Conservation (phyloP, 345 rosid species). For the Cardamine chenopodiifolia region DNA sequence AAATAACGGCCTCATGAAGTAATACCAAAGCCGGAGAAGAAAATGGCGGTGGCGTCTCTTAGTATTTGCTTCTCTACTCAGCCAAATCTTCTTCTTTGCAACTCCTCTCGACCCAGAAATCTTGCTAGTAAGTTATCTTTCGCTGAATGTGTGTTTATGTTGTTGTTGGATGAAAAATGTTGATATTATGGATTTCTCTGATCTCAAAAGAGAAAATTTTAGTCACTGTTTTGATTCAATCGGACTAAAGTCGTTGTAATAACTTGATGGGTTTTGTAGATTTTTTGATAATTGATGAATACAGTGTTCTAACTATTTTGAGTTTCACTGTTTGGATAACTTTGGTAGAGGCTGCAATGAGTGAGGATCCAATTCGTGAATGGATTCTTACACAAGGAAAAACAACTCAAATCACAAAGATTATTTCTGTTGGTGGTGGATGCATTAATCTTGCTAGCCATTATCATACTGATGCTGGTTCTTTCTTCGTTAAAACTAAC, state of each 20-base stretch:
- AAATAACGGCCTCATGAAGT: conserved; percentile 35
- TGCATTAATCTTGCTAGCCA: conserved; percentile 80
- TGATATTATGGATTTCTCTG: too few species aligned
- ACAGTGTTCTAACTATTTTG: background rate
- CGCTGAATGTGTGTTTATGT: background rate
- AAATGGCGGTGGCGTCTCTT: conserved; percentile 49
- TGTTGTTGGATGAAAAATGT: too few species aligned
- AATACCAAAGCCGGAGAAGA: background rate
- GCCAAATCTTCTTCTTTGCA: conserved; percentile 45
- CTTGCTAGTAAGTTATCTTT: conserved; percentile 52
- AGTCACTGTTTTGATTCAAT: background rate
- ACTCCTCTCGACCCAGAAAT: conserved; percentile 47
- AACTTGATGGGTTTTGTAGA: conserved; percentile 1
- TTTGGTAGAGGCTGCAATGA: conserved; percentile 66
- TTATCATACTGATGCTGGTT: conserved; percentile 79
- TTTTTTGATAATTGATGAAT: background rate
- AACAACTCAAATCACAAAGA: conserved; percentile 66
- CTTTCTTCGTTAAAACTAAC: conserved; percentile 89
- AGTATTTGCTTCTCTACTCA: conserved; percentile 45
- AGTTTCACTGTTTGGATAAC: conserved; percentile 4
- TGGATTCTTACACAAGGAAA: conserved; percentile 92
- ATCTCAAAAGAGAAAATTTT: too few species aligned
- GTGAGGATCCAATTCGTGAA: conserved; percentile 78
- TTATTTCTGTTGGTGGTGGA: conserved; percentile 85
- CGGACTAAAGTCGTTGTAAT: background rate